Base-by-base conservation (phyloP, 176 grass and related monocot genomes). In the Zea luxurians region DNA sequence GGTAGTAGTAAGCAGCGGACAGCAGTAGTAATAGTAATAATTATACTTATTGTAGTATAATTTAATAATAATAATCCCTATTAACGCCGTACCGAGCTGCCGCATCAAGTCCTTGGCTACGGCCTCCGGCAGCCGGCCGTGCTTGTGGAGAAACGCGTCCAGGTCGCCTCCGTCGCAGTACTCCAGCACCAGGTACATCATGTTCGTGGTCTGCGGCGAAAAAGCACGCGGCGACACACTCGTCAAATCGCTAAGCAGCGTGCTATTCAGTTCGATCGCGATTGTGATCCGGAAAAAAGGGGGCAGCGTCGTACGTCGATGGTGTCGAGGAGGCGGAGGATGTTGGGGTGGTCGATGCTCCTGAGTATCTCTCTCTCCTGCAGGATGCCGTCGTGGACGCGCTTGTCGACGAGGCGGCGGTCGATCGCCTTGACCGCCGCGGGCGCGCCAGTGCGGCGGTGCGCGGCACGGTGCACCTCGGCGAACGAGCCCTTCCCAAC, bases 371-470 rank as follows among this genome's bases (percentile, higher is more conserved):
- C 46, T 62, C 83, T 86, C 83, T 94, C 88, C 83, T 89, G 76
- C n/a, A 88, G 77, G 63, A 91, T 83, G 34, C 81, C 77, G 13
- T 83, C 83, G 74, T 86, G 76, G 43, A 84, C 80, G 72, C 64
- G 72, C 67, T 75, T 71, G 42, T 86, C 81, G 37, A 91, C 58
- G 27, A 75, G 66, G 8, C 49, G 53, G 73, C 75, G 82, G 59
- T 89, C 88, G 83, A 94, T 91, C 80, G 80, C 92, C 86, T 94
- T 94, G 27, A 94, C 86, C 21, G 92, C 92, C 21, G 84, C 88
- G 62, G 40, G 80, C 48, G 64, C 83, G 55, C 92, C 86, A 37
- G 74, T 77, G 54, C 47, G 55, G 54, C 61, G 63, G 82, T 93
- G 86, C 76, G 8, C 73, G 17, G 86, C 88, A 37, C 48, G 76